Evolutionary conservation across 805 yeast species (phyloP).

Genomic region (Alloascoidea hylecoeti): DNA sequence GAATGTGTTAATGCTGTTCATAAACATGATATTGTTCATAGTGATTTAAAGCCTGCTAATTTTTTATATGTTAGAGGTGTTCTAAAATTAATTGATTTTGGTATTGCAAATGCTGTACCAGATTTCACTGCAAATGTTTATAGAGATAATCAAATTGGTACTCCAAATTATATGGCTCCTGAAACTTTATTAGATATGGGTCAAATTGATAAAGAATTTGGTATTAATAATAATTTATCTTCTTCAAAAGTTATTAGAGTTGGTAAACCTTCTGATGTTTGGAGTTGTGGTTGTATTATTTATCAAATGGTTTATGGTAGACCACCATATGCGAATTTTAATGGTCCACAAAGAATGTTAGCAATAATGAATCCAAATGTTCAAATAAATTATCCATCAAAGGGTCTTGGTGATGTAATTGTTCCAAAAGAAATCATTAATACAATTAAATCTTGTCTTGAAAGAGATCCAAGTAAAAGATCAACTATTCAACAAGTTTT

Average conservation of each 20-base stretch:
- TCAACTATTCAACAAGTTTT: slow-evolving; percentile 51
- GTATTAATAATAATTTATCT: slow-evolving; percentile 19
- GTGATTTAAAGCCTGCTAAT: slow-evolving; percentile 57
- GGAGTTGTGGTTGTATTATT: slow-evolving; percentile 96
- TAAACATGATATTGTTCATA: slow-evolving; percentile 70
- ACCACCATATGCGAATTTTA: slow-evolving; percentile 76
- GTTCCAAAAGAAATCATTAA: slow-evolving; percentile 62
- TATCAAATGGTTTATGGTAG: slow-evolving; percentile 92
- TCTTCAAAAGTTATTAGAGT: slow-evolving; percentile 43
- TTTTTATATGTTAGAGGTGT: slow-evolving; percentile 53
- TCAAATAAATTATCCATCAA: slow-evolving; percentile 48
- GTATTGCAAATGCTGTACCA: slow-evolving; percentile 79
- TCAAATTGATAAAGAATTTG: slow-evolving; percentile 5
- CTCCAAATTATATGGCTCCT: slow-evolving; percentile 97
- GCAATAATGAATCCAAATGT: slow-evolving; percentile 83
- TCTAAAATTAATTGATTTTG: slow-evolving; percentile 86
- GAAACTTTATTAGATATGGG: slow-evolving; percentile 69
- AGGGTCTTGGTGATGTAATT: slow-evolving; percentile 42
- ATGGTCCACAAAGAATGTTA: slow-evolving; percentile 61
- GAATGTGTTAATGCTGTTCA: slow-evolving; percentile 85
- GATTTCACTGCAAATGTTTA: slow-evolving; percentile 86
- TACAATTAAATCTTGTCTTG: slow-evolving; percentile 57
- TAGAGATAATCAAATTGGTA: slow-evolving; percentile 84
- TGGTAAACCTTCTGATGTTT: slow-evolving; percentile 90
- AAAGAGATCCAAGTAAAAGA: slow-evolving; percentile 55